Evolutionary conservation across 169 alveolate genomes (phyloP), one percentile per base, ranked within the genome.

Genomic region (Amoebophrya sp.): DNA sequence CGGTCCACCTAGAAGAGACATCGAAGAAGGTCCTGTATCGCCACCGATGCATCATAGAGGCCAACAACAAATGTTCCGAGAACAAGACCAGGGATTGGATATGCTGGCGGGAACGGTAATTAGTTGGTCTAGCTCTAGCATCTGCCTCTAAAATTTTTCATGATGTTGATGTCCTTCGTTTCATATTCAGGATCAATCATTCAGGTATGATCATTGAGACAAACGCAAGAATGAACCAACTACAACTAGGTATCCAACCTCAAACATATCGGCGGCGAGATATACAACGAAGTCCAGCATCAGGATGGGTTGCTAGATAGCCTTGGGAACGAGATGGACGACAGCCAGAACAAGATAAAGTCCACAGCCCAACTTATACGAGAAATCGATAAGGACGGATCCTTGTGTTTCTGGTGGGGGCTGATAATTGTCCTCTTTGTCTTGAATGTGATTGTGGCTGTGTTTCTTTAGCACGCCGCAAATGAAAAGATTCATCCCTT

Each of bases 381-480:
- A 36, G 83, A 65, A 18, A 1, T 65, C 36, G 83, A 65, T 36
- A 65, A 65, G 33, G 83, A 65, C 83, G 83, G 83, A 1, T 65
- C 83, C 38, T 36, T 65, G 83, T 65, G 83, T 36, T 65, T 65
- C 83, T 65, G 83, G 83, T 65, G 83, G 83, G 83, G 2, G 2
- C 2, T 26, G 33, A 65, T 65, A 6, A 65, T 65, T 0, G 33
- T 18, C 10, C 83, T 65, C 33, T 65, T 65, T 65, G 83, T 65
- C 38, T 36, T 65, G 2, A 65, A 65, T 26, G 83, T 65, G 83
- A 10, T 65, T 36, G 83, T 65, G 39, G 83, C 83, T 0, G 83
- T 65, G 12, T 65, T 65, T 65, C 83, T 65, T 18, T 65, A 36
- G n/a, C 65, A 47, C n/a, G n/a, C n/a, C n/a, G n/a, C n/a, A n/a